Base-by-base conservation (phyloP, 2,329 filamentous ascomycete species). In the Alternaria brassicae region DNA sequence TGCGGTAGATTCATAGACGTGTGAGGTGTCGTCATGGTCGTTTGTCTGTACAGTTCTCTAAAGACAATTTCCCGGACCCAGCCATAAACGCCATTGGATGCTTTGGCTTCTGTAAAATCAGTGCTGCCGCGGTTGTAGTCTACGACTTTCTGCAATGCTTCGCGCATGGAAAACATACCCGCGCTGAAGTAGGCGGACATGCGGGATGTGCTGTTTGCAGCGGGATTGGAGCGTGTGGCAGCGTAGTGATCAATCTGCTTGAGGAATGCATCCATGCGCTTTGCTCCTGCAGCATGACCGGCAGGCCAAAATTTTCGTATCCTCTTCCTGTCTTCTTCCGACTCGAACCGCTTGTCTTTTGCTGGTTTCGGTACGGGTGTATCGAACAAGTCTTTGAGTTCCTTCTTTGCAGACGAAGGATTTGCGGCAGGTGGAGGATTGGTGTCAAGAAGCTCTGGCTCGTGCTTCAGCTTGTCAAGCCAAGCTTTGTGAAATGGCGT, bases 11-110 rank as follows among this genome's bases (percentile, higher is more conserved):
- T 83, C 81, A 85, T 83, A 15, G 74, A 73, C 4, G 78, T 82
- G 56, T 84, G 82, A 0, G 82, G 82, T 0, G 79, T 81, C 10
- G 72, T 75, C 53, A 83, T 68, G 6, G 78, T 80, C 3, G 80
- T 80, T 53, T 84, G 82, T 12, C 82, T 75, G 67, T 84, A 84
- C 23, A 83, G 77, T 60, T 84, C 82, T 1, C 82, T 78, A 65
- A 84, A 84, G 3, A 82, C 81, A 50, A 84, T 77, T 65, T 84
- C 82, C 9, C 82, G 81, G 1, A 84, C 81, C 82, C 82, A 84
- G 8, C 76, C 67, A 34, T 77, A 73, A 10, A 80, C 73, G 3
- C 79, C 80, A 0, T 76, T 61, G 10, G 72, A 74, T 4, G 72
- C 63, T 8, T 78, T 76, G 6, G 70, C 68, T 49, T 75, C 70